Evolutionary conservation across 1,284 basidiomycete genomes (phyloP).

Genomic region (Boletus sp.): DNA sequence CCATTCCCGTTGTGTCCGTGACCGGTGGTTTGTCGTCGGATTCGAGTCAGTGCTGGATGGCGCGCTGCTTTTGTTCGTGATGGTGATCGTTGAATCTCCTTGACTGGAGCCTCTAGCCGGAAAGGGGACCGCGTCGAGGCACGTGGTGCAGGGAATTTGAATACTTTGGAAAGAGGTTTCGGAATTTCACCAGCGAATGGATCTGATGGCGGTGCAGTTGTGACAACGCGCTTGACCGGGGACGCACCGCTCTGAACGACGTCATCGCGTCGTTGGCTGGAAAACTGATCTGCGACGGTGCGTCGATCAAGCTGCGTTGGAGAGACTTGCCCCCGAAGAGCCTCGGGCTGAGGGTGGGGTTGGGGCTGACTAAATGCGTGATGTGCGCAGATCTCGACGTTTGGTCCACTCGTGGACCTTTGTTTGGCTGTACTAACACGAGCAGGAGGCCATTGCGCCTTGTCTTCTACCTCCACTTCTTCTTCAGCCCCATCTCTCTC

Average conservation of each 20-base stretch:
- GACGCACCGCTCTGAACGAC: neutral
- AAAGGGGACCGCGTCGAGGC: constrained; percentile 25
- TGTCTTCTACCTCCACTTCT: neutral
- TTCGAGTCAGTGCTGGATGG: constrained; percentile 11
- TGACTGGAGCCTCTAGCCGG: constrained; percentile 9
- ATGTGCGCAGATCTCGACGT: constrained; percentile 1
- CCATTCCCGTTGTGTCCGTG: neutral
- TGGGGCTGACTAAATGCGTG: constrained; percentile 26
- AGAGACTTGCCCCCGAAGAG: neutral
- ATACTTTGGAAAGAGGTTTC: neutral
- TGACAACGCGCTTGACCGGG: constrained; percentile 3
- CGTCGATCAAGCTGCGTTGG: neutral
- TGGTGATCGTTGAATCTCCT: neutral
- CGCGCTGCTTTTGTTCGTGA: constrained; percentile 6
- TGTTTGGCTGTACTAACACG: constrained; percentile 5
- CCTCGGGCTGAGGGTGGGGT: neutral
- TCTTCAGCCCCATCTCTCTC: neutral
- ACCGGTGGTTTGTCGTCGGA: constrained; percentile 18
- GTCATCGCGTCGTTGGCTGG: neutral
- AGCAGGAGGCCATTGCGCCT: constrained; percentile 22
- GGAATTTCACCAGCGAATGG: neutral
- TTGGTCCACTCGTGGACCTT: neutral
- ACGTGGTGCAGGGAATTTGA: constrained; percentile 19
- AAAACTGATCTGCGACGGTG: constrained; percentile 1
- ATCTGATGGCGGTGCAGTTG: neutral